Evolutionary conservation across 768 basidiomycete species (phyloP).

Genomic region (Amanita molliuscula): DNA sequence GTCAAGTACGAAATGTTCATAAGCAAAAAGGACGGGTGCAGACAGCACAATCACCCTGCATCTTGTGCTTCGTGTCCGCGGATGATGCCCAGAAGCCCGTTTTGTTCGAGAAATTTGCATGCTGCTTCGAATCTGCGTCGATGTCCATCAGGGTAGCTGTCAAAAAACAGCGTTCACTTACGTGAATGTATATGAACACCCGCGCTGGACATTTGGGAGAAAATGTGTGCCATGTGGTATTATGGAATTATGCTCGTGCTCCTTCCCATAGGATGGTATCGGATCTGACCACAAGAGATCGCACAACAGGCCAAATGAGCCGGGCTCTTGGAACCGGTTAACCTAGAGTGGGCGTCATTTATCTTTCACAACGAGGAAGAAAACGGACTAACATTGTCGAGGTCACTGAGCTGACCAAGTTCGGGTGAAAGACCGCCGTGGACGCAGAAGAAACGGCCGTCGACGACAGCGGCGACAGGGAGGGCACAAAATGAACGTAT

Average conservation of each 20-base stretch:
- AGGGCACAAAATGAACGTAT: slow-evolving; percentile 84
- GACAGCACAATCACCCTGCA: slow-evolving; percentile 42
- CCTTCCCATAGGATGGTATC: slow-evolving; percentile 78
- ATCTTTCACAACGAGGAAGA: not conserved
- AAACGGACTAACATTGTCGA: slow-evolving; percentile 38
- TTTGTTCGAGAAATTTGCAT: slow-evolving; percentile 88
- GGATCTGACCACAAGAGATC: slow-evolving; percentile 98
- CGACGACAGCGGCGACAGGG: slow-evolving; percentile 86
- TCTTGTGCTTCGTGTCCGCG: slow-evolving; percentile 97
- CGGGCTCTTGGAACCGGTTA: slow-evolving; percentile 90
- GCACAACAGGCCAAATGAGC: slow-evolving; percentile 83
- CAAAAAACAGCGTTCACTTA: slow-evolving; percentile 24
- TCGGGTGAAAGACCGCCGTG: slow-evolving; percentile 94
- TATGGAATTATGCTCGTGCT: slow-evolving; percentile 50
- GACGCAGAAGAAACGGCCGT: slow-evolving; percentile 93
- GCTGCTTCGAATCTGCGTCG: slow-evolving; percentile 64
- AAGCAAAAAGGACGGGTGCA: not conserved
- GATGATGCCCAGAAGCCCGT: slow-evolving; percentile 85
- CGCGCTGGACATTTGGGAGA: slow-evolving; percentile 76
- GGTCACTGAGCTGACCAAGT: slow-evolving; percentile 68
- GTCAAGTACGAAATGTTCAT: slow-evolving; percentile 6
- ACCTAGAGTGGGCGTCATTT: slow-evolving; percentile 37
- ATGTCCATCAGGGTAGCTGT: not conserved
- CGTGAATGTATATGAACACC: slow-evolving; percentile 92
- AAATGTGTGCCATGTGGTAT: slow-evolving; percentile 52